These are phyloP conservation scores for Dictyostelium capitatum DNA, from an alignment of 78 protist species.

Conservation along the genomic window DNA sequence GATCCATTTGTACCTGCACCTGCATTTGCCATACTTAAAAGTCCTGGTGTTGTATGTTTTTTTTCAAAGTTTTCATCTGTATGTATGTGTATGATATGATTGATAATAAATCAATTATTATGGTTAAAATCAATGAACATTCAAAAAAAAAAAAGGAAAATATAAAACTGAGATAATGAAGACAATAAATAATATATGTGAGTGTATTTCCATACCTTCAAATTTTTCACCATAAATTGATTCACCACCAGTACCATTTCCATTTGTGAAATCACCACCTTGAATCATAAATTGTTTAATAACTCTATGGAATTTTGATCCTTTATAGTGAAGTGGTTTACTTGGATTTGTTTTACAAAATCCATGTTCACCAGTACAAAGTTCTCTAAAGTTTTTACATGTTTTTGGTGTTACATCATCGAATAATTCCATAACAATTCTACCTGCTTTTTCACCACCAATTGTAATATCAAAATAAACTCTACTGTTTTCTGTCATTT, in stretches of 20 bases:
- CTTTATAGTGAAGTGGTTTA: conserved; percentile 89
- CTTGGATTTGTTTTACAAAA: conserved; percentile 72
- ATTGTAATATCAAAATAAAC: conserved; percentile 83
- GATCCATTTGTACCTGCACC: conserved; percentile 93
- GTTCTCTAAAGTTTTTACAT: conserved; percentile 94
- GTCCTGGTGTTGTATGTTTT: conserved; percentile 90
- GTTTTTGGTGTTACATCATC: conserved; percentile 92
- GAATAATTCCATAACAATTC: conserved; percentile 82
- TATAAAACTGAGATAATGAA: background rate
- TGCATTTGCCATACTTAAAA: conserved; percentile 97
- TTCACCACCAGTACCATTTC: conserved; percentile 99
- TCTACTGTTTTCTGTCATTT: conserved; percentile 33
- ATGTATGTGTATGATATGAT: too few species aligned
- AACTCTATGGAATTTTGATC: conserved; percentile 92
- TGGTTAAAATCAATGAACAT: conserved; percentile 56
- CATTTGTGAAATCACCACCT: conserved; percentile 94
- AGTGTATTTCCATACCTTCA: conserved; percentile 59
- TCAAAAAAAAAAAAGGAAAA: too few species aligned
- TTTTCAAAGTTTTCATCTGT: conserved; percentile 90
- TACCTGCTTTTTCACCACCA: conserved; percentile 81
- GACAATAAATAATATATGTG: background rate
- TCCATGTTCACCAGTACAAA: conserved; percentile 91
- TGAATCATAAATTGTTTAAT: conserved; percentile 95
- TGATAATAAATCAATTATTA: too few species aligned
- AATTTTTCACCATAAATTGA: conserved; percentile 97